Conservation (phyloP, 768 basidiomycete genomes). For the Coprinellus aureogranulatus region DNA sequence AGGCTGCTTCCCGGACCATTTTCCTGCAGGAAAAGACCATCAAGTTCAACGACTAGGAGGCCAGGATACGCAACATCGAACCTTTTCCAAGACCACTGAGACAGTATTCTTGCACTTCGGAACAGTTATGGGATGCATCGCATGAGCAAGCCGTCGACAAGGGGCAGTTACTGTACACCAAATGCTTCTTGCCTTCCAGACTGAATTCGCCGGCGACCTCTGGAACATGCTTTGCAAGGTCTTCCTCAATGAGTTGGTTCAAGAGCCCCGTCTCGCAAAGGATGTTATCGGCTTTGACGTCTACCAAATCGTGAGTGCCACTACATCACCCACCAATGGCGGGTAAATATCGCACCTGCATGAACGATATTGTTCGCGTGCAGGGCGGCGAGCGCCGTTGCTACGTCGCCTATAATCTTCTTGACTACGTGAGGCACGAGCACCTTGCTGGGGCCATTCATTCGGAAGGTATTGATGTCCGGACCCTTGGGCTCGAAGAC, state of each 20-base stretch:
- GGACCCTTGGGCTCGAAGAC: slow-evolving; percentile 3
- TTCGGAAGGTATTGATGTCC: slow-evolving; percentile 4
- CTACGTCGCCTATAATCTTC: neutral
- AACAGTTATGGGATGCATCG: neutral
- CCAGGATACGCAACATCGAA: slow-evolving; percentile 1
- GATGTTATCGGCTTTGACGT: neutral
- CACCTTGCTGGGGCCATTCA: slow-evolving; percentile 2
- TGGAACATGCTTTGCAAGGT: neutral
- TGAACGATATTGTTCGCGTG: slow-evolving; percentile 2
- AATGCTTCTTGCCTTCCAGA: neutral
- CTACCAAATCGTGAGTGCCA: neutral
- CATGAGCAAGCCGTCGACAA: neutral
- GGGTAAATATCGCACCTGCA: no score
- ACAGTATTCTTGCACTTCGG: neutral
- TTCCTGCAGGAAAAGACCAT: slow-evolving; percentile 12
- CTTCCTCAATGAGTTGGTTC: neutral
- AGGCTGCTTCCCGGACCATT: slow-evolving; percentile 18
- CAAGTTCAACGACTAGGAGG: neutral
- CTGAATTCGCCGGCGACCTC: neutral
- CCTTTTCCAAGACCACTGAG: slow-evolving; percentile 21
- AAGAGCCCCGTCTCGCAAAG: neutral
- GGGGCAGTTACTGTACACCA: neutral
- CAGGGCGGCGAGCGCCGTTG: slow-evolving; percentile 1
- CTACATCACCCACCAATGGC: no score
- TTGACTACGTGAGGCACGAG: slow-evolving; percentile 1